Evolutionary conservation across 2,329 filamentous ascomycete species (phyloP).

Genomic region (Sporothrix euskadiensis): DNA sequence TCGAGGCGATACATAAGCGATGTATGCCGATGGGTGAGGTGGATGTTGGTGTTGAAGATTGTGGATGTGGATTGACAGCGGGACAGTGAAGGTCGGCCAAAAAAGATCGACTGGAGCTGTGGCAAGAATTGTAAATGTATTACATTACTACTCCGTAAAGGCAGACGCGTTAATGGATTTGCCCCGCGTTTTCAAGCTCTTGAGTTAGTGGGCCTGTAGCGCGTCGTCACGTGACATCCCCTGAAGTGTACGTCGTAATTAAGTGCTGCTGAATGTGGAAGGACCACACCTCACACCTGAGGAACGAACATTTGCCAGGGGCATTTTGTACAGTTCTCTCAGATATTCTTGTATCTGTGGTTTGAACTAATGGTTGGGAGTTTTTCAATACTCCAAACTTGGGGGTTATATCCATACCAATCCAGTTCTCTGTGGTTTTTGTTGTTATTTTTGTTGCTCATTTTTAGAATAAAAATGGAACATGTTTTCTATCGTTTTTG

Average conservation of each 20-base stretch:
- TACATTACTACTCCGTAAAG: not conserved
- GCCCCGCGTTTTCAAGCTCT: not conserved
- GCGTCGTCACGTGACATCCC: conserved; percentile 2
- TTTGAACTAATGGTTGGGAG: too few species aligned
- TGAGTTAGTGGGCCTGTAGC: not conserved
- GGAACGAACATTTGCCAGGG: not conserved
- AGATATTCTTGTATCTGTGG: too few species aligned
- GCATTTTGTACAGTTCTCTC: not conserved
- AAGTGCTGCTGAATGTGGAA: not conserved
- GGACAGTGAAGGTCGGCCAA: not conserved
- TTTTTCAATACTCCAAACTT: too few species aligned
- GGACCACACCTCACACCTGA: not conserved
- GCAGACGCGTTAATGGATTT: not conserved
- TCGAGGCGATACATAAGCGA: conserved; percentile 4
- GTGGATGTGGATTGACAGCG: not conserved
- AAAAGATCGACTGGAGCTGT: not conserved
- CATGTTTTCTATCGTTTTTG: too few species aligned
- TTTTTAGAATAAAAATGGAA: too few species aligned
- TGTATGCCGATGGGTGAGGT: not conserved
- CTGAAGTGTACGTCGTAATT: not conserved
- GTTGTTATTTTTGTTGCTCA: too few species aligned
- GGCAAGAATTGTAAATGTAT: not conserved
- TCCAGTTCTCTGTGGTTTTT: too few species aligned
- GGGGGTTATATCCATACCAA: too few species aligned
- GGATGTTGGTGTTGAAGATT: not conserved